Base-by-base conservation (phyloP, 1,139 yeast genomes). In the Pneumocystis jirovecii region DNA sequence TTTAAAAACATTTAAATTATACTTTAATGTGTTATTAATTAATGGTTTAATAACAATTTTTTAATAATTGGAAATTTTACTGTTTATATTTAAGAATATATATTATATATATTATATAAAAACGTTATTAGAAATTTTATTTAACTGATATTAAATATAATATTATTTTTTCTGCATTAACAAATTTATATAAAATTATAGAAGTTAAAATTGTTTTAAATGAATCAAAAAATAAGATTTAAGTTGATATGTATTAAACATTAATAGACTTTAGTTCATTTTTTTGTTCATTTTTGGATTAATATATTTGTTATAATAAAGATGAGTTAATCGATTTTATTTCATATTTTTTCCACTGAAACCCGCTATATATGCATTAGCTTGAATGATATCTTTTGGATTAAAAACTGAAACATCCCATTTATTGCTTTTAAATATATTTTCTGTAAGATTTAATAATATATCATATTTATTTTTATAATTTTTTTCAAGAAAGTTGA, bases 331-430 rank as follows among this genome's bases (percentile, higher is more conserved):
- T 96, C 74, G 89, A 96, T 50, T 50, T 21, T 50, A 50, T 5
- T 50, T 50, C 57, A 77, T 93, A 93, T 75, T 97, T 83, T 93
- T 93, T 71, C 98, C 98, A 78, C 98, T 85, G 75, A 91, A 83
- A 34, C 93, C 97, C 75, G 89, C 90, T 65, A 93, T 77, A 74
- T 85, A 85, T 79, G 88, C 90, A 78, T 93, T 93, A 74, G 89
- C 87, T 78, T 88, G 96, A 79, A 87, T 91, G 12, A 89, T 88
- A 74, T 91, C 97, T 34, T 91, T 90, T 19, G 97, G 97, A 74
- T 89, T 85, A 68, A 84, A 77, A 74, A 91, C 97, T 71, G 90
- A 93, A 73, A 93, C 81, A 77, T 93, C 97, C 86, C 96, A 88
- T 76, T 91, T 91, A 59, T 96, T 87, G 60, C 95, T 86, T 59